phyloP scores from a whole-genome alignment of 140 eudicot genomes.

The Ambrosia hybrid region DNA sequence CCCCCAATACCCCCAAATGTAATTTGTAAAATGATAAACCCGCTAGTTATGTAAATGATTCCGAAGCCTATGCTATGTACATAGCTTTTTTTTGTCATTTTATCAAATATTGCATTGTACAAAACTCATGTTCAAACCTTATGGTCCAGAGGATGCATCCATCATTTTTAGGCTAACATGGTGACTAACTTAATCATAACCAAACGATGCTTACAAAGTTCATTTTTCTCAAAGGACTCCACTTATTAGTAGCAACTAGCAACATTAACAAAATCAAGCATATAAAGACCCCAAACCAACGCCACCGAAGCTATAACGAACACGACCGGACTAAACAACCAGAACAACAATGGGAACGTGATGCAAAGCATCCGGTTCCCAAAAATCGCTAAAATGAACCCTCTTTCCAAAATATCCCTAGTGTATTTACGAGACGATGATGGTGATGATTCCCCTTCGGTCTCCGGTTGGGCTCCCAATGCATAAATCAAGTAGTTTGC shows the following conservation, averaged over 20 bases:
- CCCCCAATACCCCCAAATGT: too few relatives aligned
- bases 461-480: constrained; percentile 42
- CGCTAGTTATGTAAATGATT: too few relatives aligned
- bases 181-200: neutral
- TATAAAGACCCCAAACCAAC: constrained; percentile 60
- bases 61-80: too few relatives aligned
- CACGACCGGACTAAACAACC: constrained; percentile 85
- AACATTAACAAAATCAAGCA: constrained; percentile 54
- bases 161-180: too few relatives aligned
- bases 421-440: constrained; percentile 43
- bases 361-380: constrained; percentile 77
- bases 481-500: constrained; percentile 83
- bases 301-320: constrained; percentile 55
- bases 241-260: constrained; percentile 13
- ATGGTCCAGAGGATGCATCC: too few relatives aligned
- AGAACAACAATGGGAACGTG: constrained; percentile 53
- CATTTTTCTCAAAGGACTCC: neutral
- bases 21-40: too few relatives aligned
- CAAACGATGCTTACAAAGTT: constrained; percentile 20
- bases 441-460: constrained; percentile 27
- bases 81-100: too few relatives aligned
- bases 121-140: too few relatives aligned
- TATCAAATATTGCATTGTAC: too few relatives aligned
- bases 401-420: constrained; percentile 60
- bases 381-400: constrained; percentile 62